These are phyloP conservation scores for Vitis hybrid DNA, from an alignment of 177 flowering plant genomes.

Conservation along the genomic window DNA sequence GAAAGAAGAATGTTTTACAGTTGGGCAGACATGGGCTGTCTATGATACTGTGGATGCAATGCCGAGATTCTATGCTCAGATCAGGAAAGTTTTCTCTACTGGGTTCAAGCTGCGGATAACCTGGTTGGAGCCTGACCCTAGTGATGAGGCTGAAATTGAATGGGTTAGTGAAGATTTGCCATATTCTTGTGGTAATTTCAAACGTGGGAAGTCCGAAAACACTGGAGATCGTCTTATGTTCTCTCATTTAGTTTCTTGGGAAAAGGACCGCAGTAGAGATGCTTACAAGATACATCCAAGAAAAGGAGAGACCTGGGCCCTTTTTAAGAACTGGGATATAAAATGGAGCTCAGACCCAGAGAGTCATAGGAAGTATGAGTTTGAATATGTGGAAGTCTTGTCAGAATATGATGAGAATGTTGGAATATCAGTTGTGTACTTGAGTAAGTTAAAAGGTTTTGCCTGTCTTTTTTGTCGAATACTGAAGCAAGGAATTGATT, in stretches of 20 bases:
- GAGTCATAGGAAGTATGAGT: conserved; percentile 26
- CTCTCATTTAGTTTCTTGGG: conserved; percentile 53
- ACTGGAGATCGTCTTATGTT: conserved; percentile 40
- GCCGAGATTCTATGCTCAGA: conserved; percentile 81
- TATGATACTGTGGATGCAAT: conserved; percentile 71
- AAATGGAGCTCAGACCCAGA: conserved; percentile 32
- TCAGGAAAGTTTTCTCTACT: conserved; percentile 38
- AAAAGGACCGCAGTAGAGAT: conserved; percentile 18
- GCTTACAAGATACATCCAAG: conserved; percentile 40
- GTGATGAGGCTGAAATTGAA: conserved; percentile 29
- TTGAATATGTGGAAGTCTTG: conserved; percentile 55
- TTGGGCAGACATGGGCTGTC: conserved; percentile 74
- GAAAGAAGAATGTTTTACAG: conserved; percentile 35
- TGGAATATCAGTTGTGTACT: conserved; percentile 41
- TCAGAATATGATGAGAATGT: conserved; percentile 36
- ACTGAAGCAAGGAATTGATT: conserved; percentile 11
- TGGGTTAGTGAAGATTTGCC: conserved; percentile 51
- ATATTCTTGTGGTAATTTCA: conserved; percentile 61
- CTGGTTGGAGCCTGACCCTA: conserved; percentile 68
- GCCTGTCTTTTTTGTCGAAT: conserved; percentile 37
- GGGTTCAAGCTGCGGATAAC: conserved; percentile 53
- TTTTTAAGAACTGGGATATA: conserved; percentile 58
- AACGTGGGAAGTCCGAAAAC: conserved; percentile 31
- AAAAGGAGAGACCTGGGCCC: conserved; percentile 71
- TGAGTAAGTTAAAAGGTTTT: conserved; percentile 55